Evolutionary conservation across 2,329 filamentous ascomycete genomes (phyloP).

Genomic region (Paraphoma chrysanthemicola): DNA sequence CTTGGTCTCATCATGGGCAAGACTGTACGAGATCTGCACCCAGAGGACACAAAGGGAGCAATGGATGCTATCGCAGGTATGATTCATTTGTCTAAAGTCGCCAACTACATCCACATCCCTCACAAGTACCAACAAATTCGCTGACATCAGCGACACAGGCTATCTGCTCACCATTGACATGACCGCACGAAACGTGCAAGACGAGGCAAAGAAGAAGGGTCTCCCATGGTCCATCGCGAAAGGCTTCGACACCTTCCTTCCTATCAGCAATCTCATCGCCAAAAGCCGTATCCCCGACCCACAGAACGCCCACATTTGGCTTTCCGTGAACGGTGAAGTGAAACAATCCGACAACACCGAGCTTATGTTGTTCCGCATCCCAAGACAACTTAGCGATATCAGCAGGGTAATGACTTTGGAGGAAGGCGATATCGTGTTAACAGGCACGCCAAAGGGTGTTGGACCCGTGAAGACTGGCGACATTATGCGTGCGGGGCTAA

Average conservation of each 20-base stretch:
- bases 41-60: constrained; percentile 76
- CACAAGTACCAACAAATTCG: neutral
- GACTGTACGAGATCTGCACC: constrained; percentile 75
- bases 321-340: constrained; percentile 80
- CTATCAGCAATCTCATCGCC: constrained; percentile 80
- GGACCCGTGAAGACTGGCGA: constrained; percentile 86
- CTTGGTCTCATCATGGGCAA: constrained; percentile 89
- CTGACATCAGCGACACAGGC: constrained; percentile 55
- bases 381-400: constrained; percentile 86
- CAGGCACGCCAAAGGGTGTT: constrained; percentile 97
- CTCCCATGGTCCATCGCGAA: constrained; percentile 96
- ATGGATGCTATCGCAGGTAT: constrained; percentile 81
- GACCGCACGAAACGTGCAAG: constrained; percentile 94
- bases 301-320: constrained; percentile 84
- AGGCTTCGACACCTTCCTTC: constrained; percentile 97
- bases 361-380: constrained; percentile 92
- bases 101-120: neutral
- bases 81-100: constrained; percentile 20
- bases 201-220: constrained; percentile 96
- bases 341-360: constrained; percentile 89
- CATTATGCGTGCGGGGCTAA: constrained; percentile 83
- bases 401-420: constrained; percentile 94
- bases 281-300: constrained; percentile 84
- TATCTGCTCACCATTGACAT: constrained; percentile 96
- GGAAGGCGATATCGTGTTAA: constrained; percentile 89